phyloP scores from a whole-genome alignment of 176 grass and related monocot species.

The Bromus sterilis region DNA sequence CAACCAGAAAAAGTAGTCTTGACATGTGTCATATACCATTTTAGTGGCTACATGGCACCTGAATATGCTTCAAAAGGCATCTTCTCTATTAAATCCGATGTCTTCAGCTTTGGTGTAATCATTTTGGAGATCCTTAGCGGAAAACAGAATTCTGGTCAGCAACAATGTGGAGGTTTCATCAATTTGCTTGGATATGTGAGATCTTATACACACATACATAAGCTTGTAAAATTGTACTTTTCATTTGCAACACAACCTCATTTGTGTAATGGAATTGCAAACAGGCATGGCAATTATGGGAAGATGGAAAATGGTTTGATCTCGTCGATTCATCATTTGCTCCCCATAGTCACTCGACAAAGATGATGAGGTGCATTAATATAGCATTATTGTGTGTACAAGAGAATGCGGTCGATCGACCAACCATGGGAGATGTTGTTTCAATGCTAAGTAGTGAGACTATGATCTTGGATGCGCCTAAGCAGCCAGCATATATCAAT shows the following conservation, averaged over 20 bases:
- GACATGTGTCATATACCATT: not conserved
- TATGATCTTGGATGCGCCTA: constrained; percentile 1
- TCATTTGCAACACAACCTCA: not conserved
- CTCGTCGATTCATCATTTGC: not conserved
- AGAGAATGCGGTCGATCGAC: not conserved
- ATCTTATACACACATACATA: not conserved
- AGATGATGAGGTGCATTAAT: not conserved
- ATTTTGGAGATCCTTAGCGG: constrained; percentile 17
- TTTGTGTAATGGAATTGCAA: not conserved
- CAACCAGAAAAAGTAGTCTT: not conserved
- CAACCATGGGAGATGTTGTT: constrained; percentile 9
- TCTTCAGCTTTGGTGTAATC: constrained; percentile 15
- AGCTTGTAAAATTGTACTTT: not conserved
- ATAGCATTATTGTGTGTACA: constrained; percentile 13
- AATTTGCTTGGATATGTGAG: constrained; percentile 1
- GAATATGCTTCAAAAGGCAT: constrained; percentile 15
- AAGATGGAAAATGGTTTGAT: not conserved
- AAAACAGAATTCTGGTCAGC: not conserved
- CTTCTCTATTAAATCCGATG: constrained; percentile 3
- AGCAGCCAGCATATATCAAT: constrained; percentile 10
- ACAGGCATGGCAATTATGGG: constrained; percentile 12
- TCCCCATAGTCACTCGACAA: not conserved
- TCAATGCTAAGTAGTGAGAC: constrained; percentile 4
- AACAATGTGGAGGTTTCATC: not conserved
- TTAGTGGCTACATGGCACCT: constrained; percentile 30